Evolutionary conservation across 495 filamentous ascomycete species (phyloP), one percentile per base, ranked within the genome.

Genomic region (Penicillium crystallinum): DNA sequence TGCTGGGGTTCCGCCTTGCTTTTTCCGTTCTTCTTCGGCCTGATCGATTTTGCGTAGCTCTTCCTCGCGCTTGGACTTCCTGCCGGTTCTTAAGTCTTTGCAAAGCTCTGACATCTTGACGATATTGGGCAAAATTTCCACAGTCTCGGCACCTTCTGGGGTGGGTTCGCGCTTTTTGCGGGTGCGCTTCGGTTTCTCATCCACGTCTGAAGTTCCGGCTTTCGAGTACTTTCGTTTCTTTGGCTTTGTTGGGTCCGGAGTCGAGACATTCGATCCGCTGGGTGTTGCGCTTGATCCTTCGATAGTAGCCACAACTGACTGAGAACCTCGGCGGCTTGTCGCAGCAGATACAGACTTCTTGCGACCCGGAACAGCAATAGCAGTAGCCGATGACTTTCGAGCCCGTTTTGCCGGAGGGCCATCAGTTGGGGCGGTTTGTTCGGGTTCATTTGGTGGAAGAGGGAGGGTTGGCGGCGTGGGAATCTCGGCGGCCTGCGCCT

Each of bases 51-150:
- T 69, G 14, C 72, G 77, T 50, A 87, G 66, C 56, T 78, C 76
- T 21, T 66, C 72, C 60, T 85, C 82, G 7, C 86, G 82, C 51
- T 85, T 86, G 17, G 91, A 97, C 52, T 83, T 88, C 66, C 84
- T 88, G 35, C 93, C 93, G 7, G 86, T 87, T 21, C 80, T 78
- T 22, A 86, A 65, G 60, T 95, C 89, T 53, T 79, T 85, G 59
- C 84, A 88, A 4, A 98, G 69, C 34, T 95, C 89, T 11, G 77
- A 81, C 89, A 98, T 96, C 49, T 83, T 92, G 30, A 89, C 76
- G 1, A 79, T 77, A 4, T 76, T 76, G 6, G 82, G 77, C 53
- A 87, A 81, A 36, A 97, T 87, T 41, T 84, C 76, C 29, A 84
- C 75, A 8, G 71, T 62, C 64, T 96, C 91, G 1, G 88, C 86